Conservation (phyloP, 768 basidiomycete species). For the Hydnomerulius pinastri region DNA sequence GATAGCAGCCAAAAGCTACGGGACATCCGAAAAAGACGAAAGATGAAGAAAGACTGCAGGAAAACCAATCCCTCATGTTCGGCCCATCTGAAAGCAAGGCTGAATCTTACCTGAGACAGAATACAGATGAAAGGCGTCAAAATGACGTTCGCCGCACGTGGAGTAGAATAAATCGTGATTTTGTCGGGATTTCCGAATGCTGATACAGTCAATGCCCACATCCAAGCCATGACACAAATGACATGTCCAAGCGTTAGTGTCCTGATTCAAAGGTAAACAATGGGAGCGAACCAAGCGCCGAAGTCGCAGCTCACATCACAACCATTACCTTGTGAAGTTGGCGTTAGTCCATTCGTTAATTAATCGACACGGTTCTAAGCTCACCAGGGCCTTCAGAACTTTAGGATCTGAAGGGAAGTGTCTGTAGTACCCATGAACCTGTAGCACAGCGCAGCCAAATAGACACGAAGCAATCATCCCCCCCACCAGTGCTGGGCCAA, state of each 20-base stretch:
- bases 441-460: conserved; percentile 8
- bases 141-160: conserved; percentile 4
- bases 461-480: conserved; percentile 1
- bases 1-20: neutral
- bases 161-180: conserved; percentile 7
- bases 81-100: too few species aligned
- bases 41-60: conserved; percentile 1
- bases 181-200: neutral
- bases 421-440: conserved; percentile 5
- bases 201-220: conserved; percentile 1
- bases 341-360: neutral
- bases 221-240: conserved; percentile 2
- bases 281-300: neutral
- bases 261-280: neutral
- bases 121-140: conserved; percentile 6
- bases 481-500: conserved; percentile 9
- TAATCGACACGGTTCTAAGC: neutral
- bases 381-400: conserved; percentile 1
- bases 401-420: neutral
- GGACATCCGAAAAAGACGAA: conserved; percentile 1
- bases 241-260: neutral
- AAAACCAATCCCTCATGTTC: neutral
- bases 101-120: conserved; percentile 3
- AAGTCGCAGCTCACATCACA: neutral
- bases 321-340: neutral